Evolutionary conservation across 192 early-diverging fungal genomes (phyloP).

Genomic region (Mortierella alpina): DNA sequence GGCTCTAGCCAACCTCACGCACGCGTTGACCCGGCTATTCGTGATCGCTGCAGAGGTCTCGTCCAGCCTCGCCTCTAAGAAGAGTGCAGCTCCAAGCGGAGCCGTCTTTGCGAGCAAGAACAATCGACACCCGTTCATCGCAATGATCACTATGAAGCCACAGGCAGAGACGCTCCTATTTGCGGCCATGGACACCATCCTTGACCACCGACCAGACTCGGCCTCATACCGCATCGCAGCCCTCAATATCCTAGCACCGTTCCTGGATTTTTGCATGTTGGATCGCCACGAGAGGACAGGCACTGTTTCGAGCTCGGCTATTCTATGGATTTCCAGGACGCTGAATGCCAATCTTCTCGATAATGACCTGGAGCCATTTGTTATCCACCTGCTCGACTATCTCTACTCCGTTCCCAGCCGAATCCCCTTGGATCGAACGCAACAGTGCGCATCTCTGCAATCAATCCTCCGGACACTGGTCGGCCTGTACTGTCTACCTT

Average conservation of each 20-base stretch:
- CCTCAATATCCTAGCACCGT: constrained; percentile 31
- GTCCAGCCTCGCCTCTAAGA: background rate
- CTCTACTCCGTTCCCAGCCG: constrained; percentile 30
- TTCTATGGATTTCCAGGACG: constrained; percentile 37
- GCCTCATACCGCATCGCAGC: constrained; percentile 21
- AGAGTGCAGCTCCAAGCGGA: background rate
- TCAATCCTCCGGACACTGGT: constrained; percentile 25
- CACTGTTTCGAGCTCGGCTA: constrained; percentile 13
- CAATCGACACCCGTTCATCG: constrained; percentile 47
- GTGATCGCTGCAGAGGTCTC: constrained; percentile 29
- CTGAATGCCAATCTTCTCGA: constrained; percentile 34
- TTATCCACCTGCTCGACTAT: constrained; percentile 30
- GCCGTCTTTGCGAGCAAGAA: constrained; percentile 34
- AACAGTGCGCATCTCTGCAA: constrained; percentile 21
- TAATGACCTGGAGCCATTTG: constrained; percentile 10
- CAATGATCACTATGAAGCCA: constrained; percentile 21
- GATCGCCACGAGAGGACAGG: constrained; percentile 27
- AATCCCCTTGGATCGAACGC: constrained; percentile 28
- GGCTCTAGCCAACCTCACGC: constrained; percentile 35
- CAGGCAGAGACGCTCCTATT: constrained; percentile 21
- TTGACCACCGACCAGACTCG: constrained; percentile 22
- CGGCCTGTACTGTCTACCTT: constrained; percentile 34
- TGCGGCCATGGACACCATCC: constrained; percentile 34
- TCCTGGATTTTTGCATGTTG: constrained; percentile 43
- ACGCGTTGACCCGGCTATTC: constrained; percentile 26